These are phyloP conservation scores for Leptodontidium sp. DNA, from an alignment of 2,329 filamentous ascomycete species.

Conservation along the genomic window DNA sequence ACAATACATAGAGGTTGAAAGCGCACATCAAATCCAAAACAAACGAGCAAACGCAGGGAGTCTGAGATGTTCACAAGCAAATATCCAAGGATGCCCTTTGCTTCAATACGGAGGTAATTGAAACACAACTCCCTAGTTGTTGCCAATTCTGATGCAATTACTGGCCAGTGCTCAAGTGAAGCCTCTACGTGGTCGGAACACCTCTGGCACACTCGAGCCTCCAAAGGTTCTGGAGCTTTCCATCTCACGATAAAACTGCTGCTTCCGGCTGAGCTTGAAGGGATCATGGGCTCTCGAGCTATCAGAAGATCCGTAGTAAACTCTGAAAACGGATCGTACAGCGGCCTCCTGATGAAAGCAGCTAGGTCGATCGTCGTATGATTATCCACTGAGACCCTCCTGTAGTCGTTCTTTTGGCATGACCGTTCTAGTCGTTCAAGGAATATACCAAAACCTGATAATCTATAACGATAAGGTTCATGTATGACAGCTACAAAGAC, in stretches of 20 bases:
- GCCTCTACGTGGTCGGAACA: neutral
- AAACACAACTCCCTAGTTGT: neutral
- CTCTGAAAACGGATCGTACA: neutral
- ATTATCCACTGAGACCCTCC: neutral
- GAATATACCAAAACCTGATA: neutral
- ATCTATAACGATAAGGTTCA: neutral
- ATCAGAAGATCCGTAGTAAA: neutral
- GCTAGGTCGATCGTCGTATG: neutral
- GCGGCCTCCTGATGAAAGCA: neutral
- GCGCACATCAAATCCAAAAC: neutral
- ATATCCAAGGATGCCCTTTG: neutral
- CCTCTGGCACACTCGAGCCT: neutral
- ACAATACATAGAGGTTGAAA: slow-evolving; percentile 1
- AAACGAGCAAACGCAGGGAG: neutral
- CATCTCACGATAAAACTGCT: neutral
- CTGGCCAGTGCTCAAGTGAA: neutral
- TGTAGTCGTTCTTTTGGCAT: neutral
- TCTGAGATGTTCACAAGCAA: neutral
- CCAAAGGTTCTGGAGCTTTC: neutral
- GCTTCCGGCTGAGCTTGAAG: neutral
- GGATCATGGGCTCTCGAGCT: neutral
- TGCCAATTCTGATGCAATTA: neutral
- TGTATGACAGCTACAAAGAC: neutral
- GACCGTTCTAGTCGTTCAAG: neutral
- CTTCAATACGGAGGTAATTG: neutral